These are phyloP conservation scores for Xylaria sp. DNA, from an alignment of 2,329 filamentous ascomycete genomes.

Conservation along the genomic window DNA sequence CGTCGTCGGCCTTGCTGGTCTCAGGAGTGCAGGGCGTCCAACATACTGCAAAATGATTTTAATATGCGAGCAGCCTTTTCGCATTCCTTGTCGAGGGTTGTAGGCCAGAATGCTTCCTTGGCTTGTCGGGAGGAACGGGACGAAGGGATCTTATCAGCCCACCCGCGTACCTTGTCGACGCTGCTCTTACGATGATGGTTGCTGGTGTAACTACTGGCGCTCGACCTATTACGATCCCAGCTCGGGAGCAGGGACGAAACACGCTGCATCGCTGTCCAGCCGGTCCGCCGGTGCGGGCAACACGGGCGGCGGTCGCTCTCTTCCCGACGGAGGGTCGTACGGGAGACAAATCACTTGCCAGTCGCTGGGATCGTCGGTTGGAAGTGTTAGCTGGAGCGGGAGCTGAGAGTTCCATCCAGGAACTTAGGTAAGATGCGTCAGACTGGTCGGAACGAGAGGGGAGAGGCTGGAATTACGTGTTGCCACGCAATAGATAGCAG, in stretches of 20 bases:
- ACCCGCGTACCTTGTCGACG: conserved; percentile 49
- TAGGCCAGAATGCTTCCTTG: conserved; percentile 83
- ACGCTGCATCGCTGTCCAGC: conserved; percentile 49
- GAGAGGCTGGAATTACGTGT: neutral
- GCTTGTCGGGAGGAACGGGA: conserved; percentile 64
- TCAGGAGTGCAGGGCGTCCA: conserved; percentile 12
- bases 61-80: conserved; percentile 91
- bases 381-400: conserved; percentile 16
- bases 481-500: conserved; percentile 7
- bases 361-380: conserved; percentile 14
- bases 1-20: conserved; percentile 26
- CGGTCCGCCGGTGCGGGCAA: conserved; percentile 15
- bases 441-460: conserved; percentile 14
- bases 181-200: conserved; percentile 40
- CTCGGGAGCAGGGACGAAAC: conserved; percentile 52
- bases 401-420: conserved; percentile 15
- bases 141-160: conserved; percentile 57
- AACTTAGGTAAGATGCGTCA: conserved; percentile 7
- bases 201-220: conserved; percentile 47
- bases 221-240: conserved; percentile 42
- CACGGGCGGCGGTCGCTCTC: conserved; percentile 23
- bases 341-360: neutral
- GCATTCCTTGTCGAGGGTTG: conserved; percentile 83
- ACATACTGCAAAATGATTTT: conserved; percentile 85
- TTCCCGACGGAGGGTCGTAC: conserved; percentile 1